These are phyloP conservation scores for Colletotrichum simmondsii DNA, from an alignment of 2,329 filamentous ascomycete genomes.

Conservation along the genomic window DNA sequence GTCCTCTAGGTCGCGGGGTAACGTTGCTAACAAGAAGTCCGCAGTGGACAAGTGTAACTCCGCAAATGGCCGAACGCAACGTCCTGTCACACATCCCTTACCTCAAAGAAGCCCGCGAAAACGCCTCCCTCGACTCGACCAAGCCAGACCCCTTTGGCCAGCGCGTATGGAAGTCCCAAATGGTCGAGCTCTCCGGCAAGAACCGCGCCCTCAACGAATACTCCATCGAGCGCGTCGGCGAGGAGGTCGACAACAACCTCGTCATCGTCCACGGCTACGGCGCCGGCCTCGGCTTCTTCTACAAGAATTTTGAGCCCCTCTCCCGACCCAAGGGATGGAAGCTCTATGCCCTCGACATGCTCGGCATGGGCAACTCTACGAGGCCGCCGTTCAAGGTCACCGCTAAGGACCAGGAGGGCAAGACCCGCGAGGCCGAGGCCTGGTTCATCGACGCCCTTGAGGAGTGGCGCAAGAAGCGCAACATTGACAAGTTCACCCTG, in stretches of 20 bases:
- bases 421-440: conserved; percentile 88
- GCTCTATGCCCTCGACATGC: conserved; percentile 73
- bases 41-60: conserved; percentile 87
- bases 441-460: conserved; percentile 98
- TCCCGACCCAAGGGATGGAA: conserved; percentile 85
- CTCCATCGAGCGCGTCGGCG: conserved; percentile 84
- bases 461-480: conserved; percentile 90
- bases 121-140: conserved; percentile 59
- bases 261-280: conserved; percentile 98
- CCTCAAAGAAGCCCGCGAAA: conserved; percentile 78
- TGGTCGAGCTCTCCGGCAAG: conserved; percentile 87
- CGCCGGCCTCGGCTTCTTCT: conserved; percentile 96
- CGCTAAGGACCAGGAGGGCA: conserved; percentile 81
- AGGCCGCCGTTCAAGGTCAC: conserved; percentile 72
- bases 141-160: conserved; percentile 82
- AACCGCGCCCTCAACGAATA: conserved; percentile 93
- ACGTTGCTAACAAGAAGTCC: conserved; percentile 35
- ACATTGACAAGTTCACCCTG: conserved; percentile 93
- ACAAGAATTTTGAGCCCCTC: conserved; percentile 94
- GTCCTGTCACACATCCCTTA: conserved; percentile 89
- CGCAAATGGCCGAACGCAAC: conserved; percentile 85
- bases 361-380: conserved; percentile 45
- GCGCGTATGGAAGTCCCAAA: conserved; percentile 84
- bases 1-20: not conserved
- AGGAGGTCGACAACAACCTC: conserved; percentile 83